A percentile compares a stretch with the other conserved stretches of the same genome.
Evolutionary conservation across 768 basidiomycete genomes (phyloP).

Genomic region (Boletus reticuloceps): DNA sequence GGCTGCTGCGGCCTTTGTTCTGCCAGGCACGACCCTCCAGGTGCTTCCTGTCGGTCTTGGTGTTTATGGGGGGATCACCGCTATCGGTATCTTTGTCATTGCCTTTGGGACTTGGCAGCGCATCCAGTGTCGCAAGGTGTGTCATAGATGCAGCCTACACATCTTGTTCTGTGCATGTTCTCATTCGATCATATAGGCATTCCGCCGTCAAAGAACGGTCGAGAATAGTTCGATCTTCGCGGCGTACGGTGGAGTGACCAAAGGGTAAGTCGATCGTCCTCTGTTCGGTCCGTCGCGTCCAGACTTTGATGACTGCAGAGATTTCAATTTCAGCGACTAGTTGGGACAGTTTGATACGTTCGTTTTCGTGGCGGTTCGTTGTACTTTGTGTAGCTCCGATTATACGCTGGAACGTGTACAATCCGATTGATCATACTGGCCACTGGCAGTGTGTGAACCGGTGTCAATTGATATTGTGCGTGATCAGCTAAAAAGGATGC

Average conservation of each 20-base stretch:
- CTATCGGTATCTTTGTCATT: conserved; percentile 78
- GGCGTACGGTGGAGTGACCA: conserved; percentile 56
- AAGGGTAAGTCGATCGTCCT: conserved; percentile 14
- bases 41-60: conserved; percentile 83
- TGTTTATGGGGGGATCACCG: conserved; percentile 82
- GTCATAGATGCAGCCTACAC: conserved; percentile 8
- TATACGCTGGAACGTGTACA: conserved; percentile 8
- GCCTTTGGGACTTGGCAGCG: conserved; percentile 86
- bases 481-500: no score
- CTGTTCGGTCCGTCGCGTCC: background rate
- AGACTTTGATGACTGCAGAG: background rate
- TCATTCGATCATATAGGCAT: conserved; percentile 46
- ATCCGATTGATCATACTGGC: no score
- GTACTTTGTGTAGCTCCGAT: background rate
- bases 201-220: conserved; percentile 70
- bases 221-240: conserved; percentile 49
- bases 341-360: background rate
- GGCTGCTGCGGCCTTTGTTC: conserved; percentile 42
- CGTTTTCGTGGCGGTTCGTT: conserved; percentile 5
- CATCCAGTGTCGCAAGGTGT: conserved; percentile 79
- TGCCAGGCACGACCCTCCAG: conserved; percentile 71
- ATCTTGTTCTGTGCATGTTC: background rate
- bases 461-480: no score
- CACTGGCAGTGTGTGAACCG: no score
- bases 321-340: background rate